Base-by-base conservation (phyloP, 495 filamentous ascomycete genomes). In the Astrocystis sublimbata region DNA sequence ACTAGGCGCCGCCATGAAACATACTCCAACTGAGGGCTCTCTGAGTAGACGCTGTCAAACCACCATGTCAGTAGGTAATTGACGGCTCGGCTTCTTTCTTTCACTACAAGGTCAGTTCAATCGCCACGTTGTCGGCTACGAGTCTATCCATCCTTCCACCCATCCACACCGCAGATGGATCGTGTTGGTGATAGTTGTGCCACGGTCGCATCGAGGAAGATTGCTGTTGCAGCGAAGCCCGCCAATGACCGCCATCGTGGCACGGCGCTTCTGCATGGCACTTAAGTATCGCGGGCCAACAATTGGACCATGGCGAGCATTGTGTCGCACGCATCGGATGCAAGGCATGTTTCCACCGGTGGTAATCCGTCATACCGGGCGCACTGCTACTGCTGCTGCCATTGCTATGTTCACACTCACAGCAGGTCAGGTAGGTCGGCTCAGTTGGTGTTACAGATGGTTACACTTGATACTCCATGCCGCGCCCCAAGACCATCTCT, bases 211-310 rank as follows among this genome's bases (percentile, higher is more conserved):
- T 17, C 13, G n/a, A 30, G 7, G 52, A 56, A 36, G 52, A 35
- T 41, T 28, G 54, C 4, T 45, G 17, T 45, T 33, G 40, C 40
- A 43, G 38, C 19, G n/a, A 42, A 56, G 33, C 24, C 38, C 31
- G 24, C 53, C 33, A 24, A 42, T 19, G 30, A 26, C 9, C 24
- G 36, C 15, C n/a, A 10, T 49, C 31, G 57, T 60, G 26, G 26
- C 10, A 57, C 40, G 12, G n/a, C 24, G 40, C n/a, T 45, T 43
- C 40, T 57, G 54, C 54, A 57, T 41, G 45, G 45, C 57, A 50
- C 45, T 49, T 50, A 6, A 21, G 7, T 59, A 59, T 59, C 42
- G 43, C 43, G 6, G 30, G 42, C 42, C 43, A 33, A n/a, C 19
- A 21, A 59, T 59, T 59, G 43, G 56, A 17, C 33, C 4, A 21